phyloP scores from a whole-genome alignment of 805 yeast species.

The Wickerhamiella nectarea region DNA sequence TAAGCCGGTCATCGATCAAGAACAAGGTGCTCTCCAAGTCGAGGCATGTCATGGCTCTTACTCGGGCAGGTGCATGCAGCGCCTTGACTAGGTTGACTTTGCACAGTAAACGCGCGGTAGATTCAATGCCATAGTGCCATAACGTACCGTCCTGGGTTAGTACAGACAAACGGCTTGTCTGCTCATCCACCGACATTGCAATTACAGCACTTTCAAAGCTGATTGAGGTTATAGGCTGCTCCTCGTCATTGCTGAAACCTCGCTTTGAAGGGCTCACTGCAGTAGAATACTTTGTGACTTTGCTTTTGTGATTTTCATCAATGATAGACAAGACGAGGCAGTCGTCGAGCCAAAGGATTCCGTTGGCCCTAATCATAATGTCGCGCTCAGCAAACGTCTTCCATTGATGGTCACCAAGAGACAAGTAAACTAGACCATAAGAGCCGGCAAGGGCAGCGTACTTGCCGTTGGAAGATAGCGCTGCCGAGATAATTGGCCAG shows the following conservation, averaged over 20 bases:
- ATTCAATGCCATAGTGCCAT: conserved; percentile 17
- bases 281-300: conserved; percentile 28
- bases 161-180: conserved; percentile 25
- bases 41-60: conserved; percentile 24
- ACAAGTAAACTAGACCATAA: conserved; percentile 33
- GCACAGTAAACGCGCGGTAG: conserved; percentile 20
- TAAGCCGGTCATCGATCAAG: conserved; percentile 28
- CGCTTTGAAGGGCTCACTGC: conserved; percentile 13
- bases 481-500: conserved; percentile 31
- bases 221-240: conserved; percentile 23
- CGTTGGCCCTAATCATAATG: conserved; percentile 25
- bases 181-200: conserved; percentile 20
- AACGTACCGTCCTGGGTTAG: conserved; percentile 24
- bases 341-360: conserved; percentile 29
- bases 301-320: conserved; percentile 19
- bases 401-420: conserved; percentile 33
- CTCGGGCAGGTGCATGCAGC: conserved; percentile 29
- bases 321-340: conserved; percentile 25
- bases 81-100: conserved; percentile 27
- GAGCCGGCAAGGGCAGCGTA: conserved; percentile 39
- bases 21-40: conserved; percentile 19
- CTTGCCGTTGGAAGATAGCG: conserved; percentile 36
- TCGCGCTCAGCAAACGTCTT: conserved; percentile 30
- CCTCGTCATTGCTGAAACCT: conserved; percentile 20
- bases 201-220: conserved; percentile 24